A percentile compares a stretch with the other conserved stretches of the same genome.
Conservation (phyloP, 768 basidiomycete genomes). For the Psilocybe cyanescens region DNA sequence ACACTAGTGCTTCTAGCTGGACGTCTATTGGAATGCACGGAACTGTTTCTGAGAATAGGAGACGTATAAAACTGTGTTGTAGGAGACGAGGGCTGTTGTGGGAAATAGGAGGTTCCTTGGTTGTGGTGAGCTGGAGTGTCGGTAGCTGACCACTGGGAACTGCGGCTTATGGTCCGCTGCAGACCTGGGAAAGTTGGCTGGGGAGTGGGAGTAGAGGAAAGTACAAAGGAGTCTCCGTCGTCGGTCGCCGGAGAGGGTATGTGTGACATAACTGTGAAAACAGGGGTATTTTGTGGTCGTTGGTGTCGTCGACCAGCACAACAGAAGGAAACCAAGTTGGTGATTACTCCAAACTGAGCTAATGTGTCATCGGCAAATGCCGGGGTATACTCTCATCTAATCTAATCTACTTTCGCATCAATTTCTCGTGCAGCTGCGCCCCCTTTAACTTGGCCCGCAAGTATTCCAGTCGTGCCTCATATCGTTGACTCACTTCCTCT, state of each 20-base stretch:
- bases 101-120: conserved; percentile 71
- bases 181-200: conserved; percentile 36
- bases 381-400: conserved; percentile 28
- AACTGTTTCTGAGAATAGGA: conserved; percentile 52
- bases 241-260: conserved; percentile 34
- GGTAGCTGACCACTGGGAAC: conserved; percentile 60
- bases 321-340: conserved; percentile 21
- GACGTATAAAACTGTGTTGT: conserved; percentile 43
- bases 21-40: conserved; percentile 51
- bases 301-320: conserved; percentile 27
- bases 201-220: conserved; percentile 47
- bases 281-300: conserved; percentile 11
- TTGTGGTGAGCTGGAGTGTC: conserved; percentile 69
- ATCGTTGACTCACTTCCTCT: conserved; percentile 72
- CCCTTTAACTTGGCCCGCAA: conserved; percentile 82
- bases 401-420: conserved; percentile 57
- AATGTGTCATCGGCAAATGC: conserved; percentile 27
- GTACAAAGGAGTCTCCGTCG: conserved; percentile 34
- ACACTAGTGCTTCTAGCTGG: conserved; percentile 63
- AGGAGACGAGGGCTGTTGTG: conserved; percentile 49
- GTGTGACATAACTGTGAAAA: conserved; percentile 26
- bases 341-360: conserved; percentile 19
- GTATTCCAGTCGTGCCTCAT: conserved; percentile 79
- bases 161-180: conserved; percentile 50
- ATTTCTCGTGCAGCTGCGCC: conserved; percentile 82